A percentile compares a stretch with the other conserved stretches of the same genome.
phyloP scores from a whole-genome alignment of 495 filamentous ascomycete genomes.

The Oidiodendron maius region DNA sequence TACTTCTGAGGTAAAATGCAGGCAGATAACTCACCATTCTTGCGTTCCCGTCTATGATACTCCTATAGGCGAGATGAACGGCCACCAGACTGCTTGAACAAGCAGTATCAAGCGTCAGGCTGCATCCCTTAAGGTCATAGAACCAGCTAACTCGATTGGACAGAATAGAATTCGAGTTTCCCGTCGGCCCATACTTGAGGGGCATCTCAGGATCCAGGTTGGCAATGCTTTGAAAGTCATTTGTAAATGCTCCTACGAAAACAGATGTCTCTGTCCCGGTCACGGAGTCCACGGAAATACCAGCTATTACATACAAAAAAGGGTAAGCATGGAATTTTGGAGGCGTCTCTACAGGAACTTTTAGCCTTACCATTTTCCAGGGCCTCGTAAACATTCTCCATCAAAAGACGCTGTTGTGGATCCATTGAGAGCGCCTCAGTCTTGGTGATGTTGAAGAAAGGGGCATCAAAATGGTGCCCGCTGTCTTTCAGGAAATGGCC shows the following conservation, averaged over 20 bases:
- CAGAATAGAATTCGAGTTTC: constrained; percentile 42
- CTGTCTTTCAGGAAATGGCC: constrained; percentile 46
- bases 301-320: constrained; percentile 25
- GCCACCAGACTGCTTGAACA: constrained; percentile 48
- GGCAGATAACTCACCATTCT: neutral
- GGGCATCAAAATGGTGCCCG: constrained; percentile 47
- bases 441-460: constrained; percentile 52
- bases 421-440: constrained; percentile 54
- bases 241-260: constrained; percentile 28
- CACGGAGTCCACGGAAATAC: constrained; percentile 27
- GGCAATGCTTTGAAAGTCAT: constrained; percentile 30
- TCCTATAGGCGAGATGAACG: constrained; percentile 43
- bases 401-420: constrained; percentile 47
- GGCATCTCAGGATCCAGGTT: constrained; percentile 27
- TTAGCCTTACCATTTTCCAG: constrained; percentile 33
- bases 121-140: constrained; percentile 41
- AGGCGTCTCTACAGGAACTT: neutral
- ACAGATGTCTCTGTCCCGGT: constrained; percentile 26
- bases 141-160: constrained; percentile 46
- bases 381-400: constrained; percentile 52
- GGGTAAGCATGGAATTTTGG: neutral
- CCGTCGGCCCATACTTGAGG: constrained; percentile 21
- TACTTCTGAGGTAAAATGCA: constrained; percentile 2
- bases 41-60: constrained; percentile 46
- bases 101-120: constrained; percentile 49